Evolutionary conservation across 2,329 filamentous ascomycete genomes (phyloP), one percentile per base, ranked within the genome.

Genomic region (Corniculantispora saksenae): DNA sequence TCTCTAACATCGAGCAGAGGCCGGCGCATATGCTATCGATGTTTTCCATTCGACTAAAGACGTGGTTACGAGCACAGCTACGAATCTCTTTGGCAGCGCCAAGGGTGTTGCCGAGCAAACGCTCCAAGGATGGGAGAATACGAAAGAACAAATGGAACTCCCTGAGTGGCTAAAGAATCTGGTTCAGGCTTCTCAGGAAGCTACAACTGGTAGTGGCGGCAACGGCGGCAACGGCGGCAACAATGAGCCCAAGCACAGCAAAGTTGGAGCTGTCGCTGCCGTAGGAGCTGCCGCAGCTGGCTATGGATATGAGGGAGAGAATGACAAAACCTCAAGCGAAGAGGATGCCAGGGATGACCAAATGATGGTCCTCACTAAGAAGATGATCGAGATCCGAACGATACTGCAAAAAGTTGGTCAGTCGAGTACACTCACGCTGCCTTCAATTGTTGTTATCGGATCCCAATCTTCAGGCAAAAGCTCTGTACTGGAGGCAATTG

Each of bases 301-400:
- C 0, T 93, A 97, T 74, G 92, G 90, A 45, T 90, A 94, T 71
- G 89, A 92, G 25, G 83, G 89, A 2, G 79, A 82, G 47, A 87
- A 91, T 43, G 87, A 90, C 68, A 77, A 83, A 5, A 83, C 88
- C 63, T 81, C 83, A 10, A 82, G 80, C 23, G 87, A 90, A 64
- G 88, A 91, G 73, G 83, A 85, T 57, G 92, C 93, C 21, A 88
- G 89, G 72, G 95, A 99, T 72, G 95, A 99, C 75, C 95, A 99
- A 78, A 99, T 99, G 94, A 99, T 99, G 95, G 84, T 97, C 70
- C 82, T 99, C 73, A 99, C 96, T 2, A 94, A 95, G 81, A 98
- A 98, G 81, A 99, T 99, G 95, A 99, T 99, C 73, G 95, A 99
- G 81, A 98, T 99, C 65, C 86, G 96, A 70, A 94, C 90, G 70